Percentiles rank a stretch among this genome's conserved stretches.
These are phyloP conservation scores for Paulownia fortunei DNA, from an alignment of 257 asterid species.

Conservation along the genomic window DNA sequence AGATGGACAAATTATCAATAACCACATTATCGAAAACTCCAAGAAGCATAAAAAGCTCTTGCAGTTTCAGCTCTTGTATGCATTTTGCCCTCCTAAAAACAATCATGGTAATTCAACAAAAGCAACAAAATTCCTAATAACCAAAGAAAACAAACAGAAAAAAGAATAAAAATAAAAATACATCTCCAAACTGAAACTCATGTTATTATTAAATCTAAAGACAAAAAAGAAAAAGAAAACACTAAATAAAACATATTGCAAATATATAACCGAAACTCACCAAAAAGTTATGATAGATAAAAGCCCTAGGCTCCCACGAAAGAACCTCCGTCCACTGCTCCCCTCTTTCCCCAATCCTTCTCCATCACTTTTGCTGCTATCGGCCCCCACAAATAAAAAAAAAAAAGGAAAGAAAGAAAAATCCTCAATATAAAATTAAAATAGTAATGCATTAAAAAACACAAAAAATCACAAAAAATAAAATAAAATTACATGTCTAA, in stretches of 20 bases:
- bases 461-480: neutral
- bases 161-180: neutral
- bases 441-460: neutral
- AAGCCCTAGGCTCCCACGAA: slow-evolving; percentile 93
- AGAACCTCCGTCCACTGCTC: slow-evolving; percentile 82
- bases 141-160: neutral
- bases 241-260: neutral
- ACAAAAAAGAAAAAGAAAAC: neutral
- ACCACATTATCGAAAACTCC: neutral
- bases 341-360: slow-evolving; percentile 60
- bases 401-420: neutral
- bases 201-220: neutral
- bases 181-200: slow-evolving; percentile 19
- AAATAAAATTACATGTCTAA: slow-evolving; percentile 47
- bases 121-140: neutral
- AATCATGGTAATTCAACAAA: neutral
- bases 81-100: slow-evolving; percentile 1
- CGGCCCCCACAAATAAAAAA: neutral
- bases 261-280: slow-evolving; percentile 45
- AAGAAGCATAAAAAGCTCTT: neutral
- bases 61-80: slow-evolving; percentile 16
- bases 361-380: slow-evolving; percentile 44
- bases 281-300: slow-evolving; percentile 80
- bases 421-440: neutral
- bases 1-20: neutral